phyloP scores from a whole-genome alignment of 2,329 filamentous ascomycete genomes.

The Zymoseptoria brevis region DNA sequence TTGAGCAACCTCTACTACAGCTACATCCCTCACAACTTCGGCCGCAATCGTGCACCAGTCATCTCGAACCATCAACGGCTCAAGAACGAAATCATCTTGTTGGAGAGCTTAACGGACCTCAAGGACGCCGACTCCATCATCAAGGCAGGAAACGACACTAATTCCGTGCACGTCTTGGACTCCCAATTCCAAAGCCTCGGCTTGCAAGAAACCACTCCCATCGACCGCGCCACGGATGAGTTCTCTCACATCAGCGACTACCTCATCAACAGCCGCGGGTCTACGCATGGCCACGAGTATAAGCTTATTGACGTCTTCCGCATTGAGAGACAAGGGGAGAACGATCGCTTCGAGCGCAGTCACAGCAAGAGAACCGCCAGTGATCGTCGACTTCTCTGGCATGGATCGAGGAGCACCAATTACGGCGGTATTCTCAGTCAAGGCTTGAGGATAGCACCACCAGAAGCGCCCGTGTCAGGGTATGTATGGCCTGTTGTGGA shows the following conservation, averaged over 20 bases:
- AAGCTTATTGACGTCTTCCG: conserved; percentile 70
- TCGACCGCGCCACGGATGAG: conserved; percentile 53
- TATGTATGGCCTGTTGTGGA: conserved; percentile 1
- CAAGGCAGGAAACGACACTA: conserved; percentile 47
- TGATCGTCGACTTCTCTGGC: conserved; percentile 75
- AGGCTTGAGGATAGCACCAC: conserved; percentile 81
- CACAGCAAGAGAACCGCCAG: conserved; percentile 46
- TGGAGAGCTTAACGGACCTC: conserved; percentile 79
- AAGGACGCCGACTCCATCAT: conserved; percentile 72
- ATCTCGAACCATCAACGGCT: conserved; percentile 51
- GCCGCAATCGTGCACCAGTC: conserved; percentile 62
- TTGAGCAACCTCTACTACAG: conserved; percentile 75
- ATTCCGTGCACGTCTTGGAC: conserved; percentile 58
- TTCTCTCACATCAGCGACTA: conserved; percentile 60
- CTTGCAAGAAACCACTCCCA: conserved; percentile 66
- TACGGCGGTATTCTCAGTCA: conserved; percentile 82
- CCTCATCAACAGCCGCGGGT: conserved; percentile 56
- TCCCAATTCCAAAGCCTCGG: conserved; percentile 63
- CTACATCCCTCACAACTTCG: conserved; percentile 73
- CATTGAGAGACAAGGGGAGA: conserved; percentile 67
- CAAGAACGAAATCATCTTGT: conserved; percentile 68
- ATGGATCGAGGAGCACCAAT: conserved; percentile 75
- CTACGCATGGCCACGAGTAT: conserved; percentile 57
- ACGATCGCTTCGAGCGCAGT: conserved; percentile 57
- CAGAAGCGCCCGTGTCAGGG: conserved; percentile 61